Evolutionary conservation across 2,329 filamentous ascomycete genomes (phyloP), one percentile per base, ranked within the genome.

Genomic region (Blastomyces gilchristii): DNA sequence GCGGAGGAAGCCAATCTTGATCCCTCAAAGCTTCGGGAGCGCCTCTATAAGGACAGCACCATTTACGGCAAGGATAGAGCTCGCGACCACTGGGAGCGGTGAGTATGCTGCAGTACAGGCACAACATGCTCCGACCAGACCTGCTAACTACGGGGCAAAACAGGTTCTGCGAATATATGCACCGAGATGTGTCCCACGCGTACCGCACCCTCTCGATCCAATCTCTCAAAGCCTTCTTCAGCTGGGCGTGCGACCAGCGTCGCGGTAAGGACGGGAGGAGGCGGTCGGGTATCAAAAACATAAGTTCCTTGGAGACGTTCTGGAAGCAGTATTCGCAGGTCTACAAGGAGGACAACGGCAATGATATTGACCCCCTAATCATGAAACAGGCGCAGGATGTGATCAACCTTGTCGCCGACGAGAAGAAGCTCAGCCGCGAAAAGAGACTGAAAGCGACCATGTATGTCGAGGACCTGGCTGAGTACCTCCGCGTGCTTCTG

Each of bases 301-400:
- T 22, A 22, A 22, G n/a, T 22, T 22, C n/a, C n/a, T 22, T 22
- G n/a, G n/a, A 22, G n/a, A 22, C n/a, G n/a, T 22, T 22, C n/a
- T 22, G n/a, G n/a, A 22, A 22, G n/a, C n/a, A 22, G n/a, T 22
- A 22, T 22, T 22, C n/a, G n/a, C n/a, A 22, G n/a, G n/a, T 22
- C n/a, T 22, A 22, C n/a, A 22, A 22, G n/a, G n/a, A 22, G n/a
- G n/a, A 22, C n/a, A 22, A 22, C 1, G n/a, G 53, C 25, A 50
- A 63, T 45, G 65, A 65, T 57, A 68, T 69, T 16, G 59, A 63
- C 58, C 64, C 63, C n/a, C 50, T 65, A n/a, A 69, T 68, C 22
- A 65, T 58, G 60, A 12, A 28, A 58, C 63, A 67, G 65, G 28
- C 63, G 50, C 47, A 57, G 57, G 58, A 62, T 67, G 64, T 52